phyloP scores from a whole-genome alignment of 352 stramenopile species.

The Globisporangium echinulatum region DNA sequence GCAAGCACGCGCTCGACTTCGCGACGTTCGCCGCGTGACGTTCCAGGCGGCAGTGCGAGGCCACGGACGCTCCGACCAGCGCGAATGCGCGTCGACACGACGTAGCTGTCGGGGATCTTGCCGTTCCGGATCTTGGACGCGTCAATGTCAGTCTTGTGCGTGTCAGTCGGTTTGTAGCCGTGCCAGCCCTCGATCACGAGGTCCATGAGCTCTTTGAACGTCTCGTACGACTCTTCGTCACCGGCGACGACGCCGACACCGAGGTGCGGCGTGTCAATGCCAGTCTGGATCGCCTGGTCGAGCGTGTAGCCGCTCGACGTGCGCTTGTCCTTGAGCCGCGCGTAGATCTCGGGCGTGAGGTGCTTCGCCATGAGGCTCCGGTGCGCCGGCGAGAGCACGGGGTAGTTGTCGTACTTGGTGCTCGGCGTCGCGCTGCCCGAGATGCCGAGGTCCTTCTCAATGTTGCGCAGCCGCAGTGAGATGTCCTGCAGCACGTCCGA shows the following conservation, averaged over 20 bases:
- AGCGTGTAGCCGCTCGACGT: slow-evolving; percentile 73
- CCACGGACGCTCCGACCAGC: slow-evolving; percentile 88
- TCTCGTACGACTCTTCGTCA: slow-evolving; percentile 75
- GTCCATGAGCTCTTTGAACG: slow-evolving; percentile 84
- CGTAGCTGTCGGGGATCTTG: slow-evolving; percentile 75
- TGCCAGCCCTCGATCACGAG: slow-evolving; percentile 86
- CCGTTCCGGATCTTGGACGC: slow-evolving; percentile 63
- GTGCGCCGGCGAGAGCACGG: slow-evolving; percentile 78
- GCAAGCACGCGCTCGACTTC: slow-evolving; percentile 83
- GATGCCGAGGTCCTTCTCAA: slow-evolving; percentile 61
- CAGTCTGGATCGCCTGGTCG: slow-evolving; percentile 82
- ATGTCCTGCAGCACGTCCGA: slow-evolving; percentile 62
- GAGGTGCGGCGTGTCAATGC: slow-evolving; percentile 75
- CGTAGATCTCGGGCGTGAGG: slow-evolving; percentile 74
- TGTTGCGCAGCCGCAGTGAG: slow-evolving; percentile 49
- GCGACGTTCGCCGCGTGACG: slow-evolving; percentile 74
- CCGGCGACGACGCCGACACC: slow-evolving; percentile 80
- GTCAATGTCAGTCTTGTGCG: slow-evolving; percentile 81
- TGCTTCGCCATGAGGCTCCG: slow-evolving; percentile 84
- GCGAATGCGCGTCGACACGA: slow-evolving; percentile 90
- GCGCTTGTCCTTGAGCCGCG: slow-evolving; percentile 70
- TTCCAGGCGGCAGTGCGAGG: slow-evolving; percentile 82
- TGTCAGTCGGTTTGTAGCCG: slow-evolving; percentile 72
- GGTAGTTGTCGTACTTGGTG: slow-evolving; percentile 62
- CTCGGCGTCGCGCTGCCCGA: neutral